Evolutionary conservation across 108 stramenopile genomes (phyloP).

Genomic region (Aurantiochytrium sp.): DNA sequence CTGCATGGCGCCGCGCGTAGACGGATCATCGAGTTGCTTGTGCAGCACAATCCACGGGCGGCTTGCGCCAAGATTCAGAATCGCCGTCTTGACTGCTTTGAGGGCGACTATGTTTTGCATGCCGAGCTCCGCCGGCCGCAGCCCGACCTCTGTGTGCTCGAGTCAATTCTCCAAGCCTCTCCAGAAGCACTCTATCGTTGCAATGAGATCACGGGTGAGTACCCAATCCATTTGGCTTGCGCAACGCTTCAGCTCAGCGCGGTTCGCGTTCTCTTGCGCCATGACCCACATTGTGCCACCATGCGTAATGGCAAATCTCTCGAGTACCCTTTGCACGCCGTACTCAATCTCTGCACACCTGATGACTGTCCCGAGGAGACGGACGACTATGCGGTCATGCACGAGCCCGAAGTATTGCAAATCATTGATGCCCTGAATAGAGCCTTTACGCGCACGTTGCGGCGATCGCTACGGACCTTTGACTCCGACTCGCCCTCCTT

Average conservation of each 20-base stretch:
- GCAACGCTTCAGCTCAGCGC: neutral
- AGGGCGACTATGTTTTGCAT: neutral
- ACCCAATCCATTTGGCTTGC: constrained; percentile 5
- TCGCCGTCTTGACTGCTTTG: neutral
- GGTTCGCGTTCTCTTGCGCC: neutral
- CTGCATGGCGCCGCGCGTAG: neutral
- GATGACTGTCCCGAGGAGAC: neutral
- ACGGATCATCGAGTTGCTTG: neutral
- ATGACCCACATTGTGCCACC: neutral
- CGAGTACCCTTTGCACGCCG: neutral
- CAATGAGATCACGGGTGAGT: neutral
- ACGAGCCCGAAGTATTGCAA: neutral
- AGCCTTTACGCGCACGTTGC: neutral
- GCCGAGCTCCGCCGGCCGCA: neutral
- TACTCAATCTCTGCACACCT: neutral
- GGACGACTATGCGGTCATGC: neutral
- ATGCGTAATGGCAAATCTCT: neutral
- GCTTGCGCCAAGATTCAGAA: neutral
- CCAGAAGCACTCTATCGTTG: neutral
- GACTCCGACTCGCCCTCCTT: neutral
- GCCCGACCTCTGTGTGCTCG: neutral
- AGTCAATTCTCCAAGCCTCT: neutral
- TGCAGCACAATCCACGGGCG: neutral
- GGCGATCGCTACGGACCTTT: neutral
- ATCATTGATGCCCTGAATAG: neutral